Percentiles rank a stretch among this genome's conserved stretches.
These are phyloP conservation scores for Avicennia marina DNA, from an alignment of 257 asterid genomes.

Conservation along the genomic window DNA sequence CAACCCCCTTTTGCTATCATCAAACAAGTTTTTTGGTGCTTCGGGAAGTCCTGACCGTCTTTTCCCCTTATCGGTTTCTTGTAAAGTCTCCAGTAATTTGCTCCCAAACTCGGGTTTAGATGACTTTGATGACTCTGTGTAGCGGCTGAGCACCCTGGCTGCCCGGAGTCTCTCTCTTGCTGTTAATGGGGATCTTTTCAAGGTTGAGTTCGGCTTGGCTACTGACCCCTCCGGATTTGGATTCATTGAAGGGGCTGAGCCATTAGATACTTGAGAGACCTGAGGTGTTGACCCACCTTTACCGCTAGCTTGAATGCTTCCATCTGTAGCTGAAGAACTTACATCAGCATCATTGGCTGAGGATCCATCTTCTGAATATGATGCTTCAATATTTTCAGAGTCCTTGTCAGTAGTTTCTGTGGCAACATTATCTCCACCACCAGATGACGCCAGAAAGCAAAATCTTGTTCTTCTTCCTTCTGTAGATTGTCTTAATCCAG, in stretches of 20 bases:
- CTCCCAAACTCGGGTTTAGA: conserved; percentile 57
- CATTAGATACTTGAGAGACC: conserved; percentile 18
- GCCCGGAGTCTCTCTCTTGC: conserved; percentile 91
- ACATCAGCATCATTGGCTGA: too few species aligned
- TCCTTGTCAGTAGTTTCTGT: conserved; percentile 30
- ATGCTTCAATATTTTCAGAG: too few species aligned
- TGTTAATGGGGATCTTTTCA: conserved; percentile 62
- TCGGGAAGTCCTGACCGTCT: conserved; percentile 71
- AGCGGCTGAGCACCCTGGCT: conserved; percentile 80
- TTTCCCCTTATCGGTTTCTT: conserved; percentile 75
- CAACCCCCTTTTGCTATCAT: conserved; percentile 80
- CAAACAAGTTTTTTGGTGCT: conserved; percentile 69
- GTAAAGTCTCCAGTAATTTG: conserved; percentile 57
- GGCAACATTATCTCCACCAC: conserved; percentile 42
- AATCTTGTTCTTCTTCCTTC: conserved; percentile 26
- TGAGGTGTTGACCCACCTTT: conserved; percentile 14
- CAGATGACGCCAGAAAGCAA: conserved; percentile 31
- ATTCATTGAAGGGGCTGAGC: conserved; percentile 21
- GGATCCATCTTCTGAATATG: too few species aligned
- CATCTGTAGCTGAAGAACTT: too few species aligned
- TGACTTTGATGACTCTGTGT: conserved; percentile 64
- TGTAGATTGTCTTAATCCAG: conserved; percentile 23
- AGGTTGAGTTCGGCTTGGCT: too few species aligned
- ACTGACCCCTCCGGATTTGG: conserved; percentile 24
- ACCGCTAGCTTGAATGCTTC: neutral